phyloP scores from a whole-genome alignment of 768 basidiomycete species.

The Mrakia gelida region DNA sequence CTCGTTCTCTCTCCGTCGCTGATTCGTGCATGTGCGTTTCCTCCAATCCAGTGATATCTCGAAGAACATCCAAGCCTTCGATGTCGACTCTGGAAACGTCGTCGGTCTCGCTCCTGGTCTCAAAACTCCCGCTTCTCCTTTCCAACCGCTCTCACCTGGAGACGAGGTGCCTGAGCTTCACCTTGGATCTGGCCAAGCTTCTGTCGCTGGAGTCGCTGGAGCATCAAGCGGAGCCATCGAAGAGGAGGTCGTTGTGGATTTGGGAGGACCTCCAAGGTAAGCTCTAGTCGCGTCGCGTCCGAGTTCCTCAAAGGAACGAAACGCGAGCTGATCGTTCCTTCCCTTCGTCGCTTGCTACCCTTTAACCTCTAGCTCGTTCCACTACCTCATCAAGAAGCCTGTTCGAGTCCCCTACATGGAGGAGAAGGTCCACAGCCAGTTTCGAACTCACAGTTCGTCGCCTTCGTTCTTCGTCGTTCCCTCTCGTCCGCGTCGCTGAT shows the following conservation, averaged over 20 bases:
- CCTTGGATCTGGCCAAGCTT: constrained; percentile 35
- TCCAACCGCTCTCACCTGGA: constrained; percentile 32
- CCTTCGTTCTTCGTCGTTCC: no score
- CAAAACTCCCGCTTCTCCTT: constrained; percentile 42
- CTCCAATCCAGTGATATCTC: not conserved
- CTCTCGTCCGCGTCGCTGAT: not conserved
- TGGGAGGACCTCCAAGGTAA: constrained; percentile 38
- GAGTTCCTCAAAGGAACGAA: no score
- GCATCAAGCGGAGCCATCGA: constrained; percentile 4
- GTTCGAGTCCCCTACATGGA: constrained; percentile 63
- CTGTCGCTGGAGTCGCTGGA: not conserved
- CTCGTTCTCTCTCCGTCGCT: not conserved
- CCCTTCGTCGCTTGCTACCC: not conserved
- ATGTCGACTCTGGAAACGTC: constrained; percentile 52
- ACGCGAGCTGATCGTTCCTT: not conserved
- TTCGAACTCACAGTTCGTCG: constrained; percentile 41
- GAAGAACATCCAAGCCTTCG: constrained; percentile 54
- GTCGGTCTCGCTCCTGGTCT: constrained; percentile 41
- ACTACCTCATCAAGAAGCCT: constrained; percentile 41
- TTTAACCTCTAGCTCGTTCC: constrained; percentile 36
- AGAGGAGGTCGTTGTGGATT: constrained; percentile 40
- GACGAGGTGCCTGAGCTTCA: constrained; percentile 34
- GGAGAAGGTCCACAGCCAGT: constrained; percentile 62
- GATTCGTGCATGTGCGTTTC: not conserved
- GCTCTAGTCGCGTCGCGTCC: not conserved